Evolutionary conservation across 1,284 basidiomycete genomes (phyloP), one percentile per base, ranked within the genome.

Genomic region (Wolfiporia cocos): DNA sequence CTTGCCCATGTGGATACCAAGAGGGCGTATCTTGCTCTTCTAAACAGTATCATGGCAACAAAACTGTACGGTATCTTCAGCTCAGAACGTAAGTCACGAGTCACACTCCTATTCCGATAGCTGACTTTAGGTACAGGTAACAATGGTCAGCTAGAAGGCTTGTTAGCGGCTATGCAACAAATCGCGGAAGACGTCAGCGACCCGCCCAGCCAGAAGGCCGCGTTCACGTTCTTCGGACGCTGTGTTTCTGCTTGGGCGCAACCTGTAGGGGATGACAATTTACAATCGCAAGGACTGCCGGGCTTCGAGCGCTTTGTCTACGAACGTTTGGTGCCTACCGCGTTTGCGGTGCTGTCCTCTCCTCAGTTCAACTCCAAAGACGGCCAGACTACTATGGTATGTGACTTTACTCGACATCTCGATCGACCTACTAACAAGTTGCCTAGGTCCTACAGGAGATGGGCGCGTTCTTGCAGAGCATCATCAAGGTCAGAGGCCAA

Each of bases 291-390:
- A 34, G 62, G 61, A 9, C 71, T 99, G 21, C 91, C 92, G 11
- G 95, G 95, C 1, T 99, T 98, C 58, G 92, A 97, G 53, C 74
- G 78, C 11, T 96, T 96, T 59, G 76, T 97, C 38, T 99, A 99
- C 61, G 87, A 95, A 51, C 79, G 84, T 7, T 68, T 97, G 32
- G 70, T 98, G 39, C 90, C 90, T 3, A 69, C 84, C 1, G 84
- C 85, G 24, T 97, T 99, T 61, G 74, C 81, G 18, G 81, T 97
- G 4, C 81, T 93, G 0, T 82, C 87, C 10, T 72, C 77, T 18
- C 77, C 86, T 0, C 74, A 81, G 32, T 93, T 98, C 59, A 95
- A 95, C 57, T 71, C 88, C 51, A 87, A 86, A 55, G 92, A 95
- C 56, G 92, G 90, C 4, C 90, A 93, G 54, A 80, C 83, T 56